A percentile compares a stretch with the other conserved stretches of the same genome.
phyloP scores from a whole-genome alignment of 1,284 basidiomycete species.

The Pseudozyma tsukubaensis region DNA sequence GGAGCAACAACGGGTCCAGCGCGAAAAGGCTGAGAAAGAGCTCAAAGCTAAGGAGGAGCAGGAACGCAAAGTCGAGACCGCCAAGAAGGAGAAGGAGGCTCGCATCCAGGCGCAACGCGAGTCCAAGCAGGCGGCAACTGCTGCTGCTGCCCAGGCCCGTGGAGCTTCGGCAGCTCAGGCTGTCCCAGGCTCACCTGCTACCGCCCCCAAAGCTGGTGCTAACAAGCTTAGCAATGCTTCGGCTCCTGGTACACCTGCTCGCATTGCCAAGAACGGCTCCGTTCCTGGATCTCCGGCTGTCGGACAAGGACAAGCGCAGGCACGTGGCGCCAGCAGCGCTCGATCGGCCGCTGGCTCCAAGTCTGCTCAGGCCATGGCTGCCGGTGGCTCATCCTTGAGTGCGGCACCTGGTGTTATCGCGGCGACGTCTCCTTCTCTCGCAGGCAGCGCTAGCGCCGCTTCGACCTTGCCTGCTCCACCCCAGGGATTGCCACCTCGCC shows the following conservation, averaged over 20 bases:
- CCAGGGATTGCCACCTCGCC: slow-evolving; percentile 58
- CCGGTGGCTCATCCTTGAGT: slow-evolving; percentile 7
- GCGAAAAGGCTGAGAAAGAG: slow-evolving; percentile 61
- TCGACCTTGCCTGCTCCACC: slow-evolving; percentile 57
- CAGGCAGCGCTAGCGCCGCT: slow-evolving; percentile 9
- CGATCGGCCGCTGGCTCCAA: slow-evolving; percentile 19
- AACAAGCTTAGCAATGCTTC: slow-evolving; percentile 19
- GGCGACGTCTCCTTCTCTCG: slow-evolving; percentile 9
- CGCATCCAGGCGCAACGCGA: slow-evolving; percentile 71
- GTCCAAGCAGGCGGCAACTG: slow-evolving; percentile 67
- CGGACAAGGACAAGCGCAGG: slow-evolving; percentile 12
- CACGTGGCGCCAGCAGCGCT: slow-evolving; percentile 8
- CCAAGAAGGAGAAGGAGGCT: slow-evolving; percentile 55
- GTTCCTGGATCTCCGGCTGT: slow-evolving; percentile 36
- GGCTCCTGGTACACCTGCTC: slow-evolving; percentile 29
- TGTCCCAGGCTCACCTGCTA: slow-evolving; percentile 26
- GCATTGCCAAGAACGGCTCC: slow-evolving; percentile 30
- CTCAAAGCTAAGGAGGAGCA: slow-evolving; percentile 47
- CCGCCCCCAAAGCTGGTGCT: slow-evolving; percentile 18
- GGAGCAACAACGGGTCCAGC: slow-evolving; percentile 73
- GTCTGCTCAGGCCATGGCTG: slow-evolving; percentile 4
- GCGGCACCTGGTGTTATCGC: slow-evolving; percentile 8
- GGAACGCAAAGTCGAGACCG: slow-evolving; percentile 45
- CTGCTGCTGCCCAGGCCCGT: slow-evolving; percentile 18
- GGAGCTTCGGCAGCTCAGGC: slow-evolving; percentile 12